phyloP scores from a whole-genome alignment of 1,139 yeast genomes.

The Taphrina pruni region DNA sequence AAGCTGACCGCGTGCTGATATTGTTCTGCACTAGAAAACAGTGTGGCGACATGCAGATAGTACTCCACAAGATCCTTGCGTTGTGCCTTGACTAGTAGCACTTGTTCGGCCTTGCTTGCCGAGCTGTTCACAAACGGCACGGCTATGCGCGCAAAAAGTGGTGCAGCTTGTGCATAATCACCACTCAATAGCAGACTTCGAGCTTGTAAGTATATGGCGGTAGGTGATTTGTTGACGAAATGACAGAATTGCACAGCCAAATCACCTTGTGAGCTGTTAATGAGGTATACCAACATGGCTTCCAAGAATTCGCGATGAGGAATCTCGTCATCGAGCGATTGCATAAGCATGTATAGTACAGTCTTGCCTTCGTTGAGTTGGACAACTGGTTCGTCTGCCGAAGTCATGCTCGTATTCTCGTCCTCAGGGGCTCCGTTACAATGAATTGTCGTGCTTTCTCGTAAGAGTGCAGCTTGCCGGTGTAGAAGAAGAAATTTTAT shows the following conservation, averaged over 20 bases:
- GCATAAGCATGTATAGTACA: conserved; percentile 13
- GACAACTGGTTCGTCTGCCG: background rate
- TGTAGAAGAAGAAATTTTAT: conserved; percentile 13
- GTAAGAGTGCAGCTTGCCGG: conserved; percentile 5
- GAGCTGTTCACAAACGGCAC: background rate
- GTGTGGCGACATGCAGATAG: conserved; percentile 31
- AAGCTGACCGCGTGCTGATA: conserved; percentile 21
- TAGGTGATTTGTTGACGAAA: conserved; percentile 9
- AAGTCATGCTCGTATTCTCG: background rate
- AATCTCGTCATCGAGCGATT: conserved; percentile 8
- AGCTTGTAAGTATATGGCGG: conserved; percentile 13
- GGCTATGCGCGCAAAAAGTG: conserved; percentile 23
- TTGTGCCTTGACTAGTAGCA: background rate
- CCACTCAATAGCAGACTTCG: conserved; percentile 16
- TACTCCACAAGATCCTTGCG: conserved; percentile 15
- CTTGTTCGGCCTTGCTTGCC: conserved; percentile 6
- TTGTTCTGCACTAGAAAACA: background rate
- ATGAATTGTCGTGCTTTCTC: conserved; percentile 1
- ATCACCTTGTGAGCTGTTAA: conserved; percentile 7
- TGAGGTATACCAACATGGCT: conserved; percentile 7
- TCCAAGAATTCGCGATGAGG: conserved; percentile 26
- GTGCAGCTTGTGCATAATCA: conserved; percentile 10
- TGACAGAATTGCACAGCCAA: conserved; percentile 12
- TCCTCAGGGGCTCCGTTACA: background rate
- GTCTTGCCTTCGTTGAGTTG: background rate